phyloP scores from a whole-genome alignment of 2,329 filamentous ascomycete species.

The Diplodia intermedia region DNA sequence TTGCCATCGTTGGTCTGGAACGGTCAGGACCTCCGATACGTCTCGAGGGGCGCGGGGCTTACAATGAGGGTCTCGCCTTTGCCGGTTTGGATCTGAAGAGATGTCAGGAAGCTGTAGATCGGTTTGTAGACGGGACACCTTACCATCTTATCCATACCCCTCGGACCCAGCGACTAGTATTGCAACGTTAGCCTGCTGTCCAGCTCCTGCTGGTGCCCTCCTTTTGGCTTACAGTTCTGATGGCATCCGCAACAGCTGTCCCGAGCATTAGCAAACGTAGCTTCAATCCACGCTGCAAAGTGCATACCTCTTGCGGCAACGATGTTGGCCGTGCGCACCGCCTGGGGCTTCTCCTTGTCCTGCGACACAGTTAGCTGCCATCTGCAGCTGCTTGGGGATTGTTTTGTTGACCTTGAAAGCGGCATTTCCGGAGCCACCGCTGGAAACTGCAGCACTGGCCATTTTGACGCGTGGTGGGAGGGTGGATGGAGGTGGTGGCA shows the following conservation, averaged over 20 bases:
- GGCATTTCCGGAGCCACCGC: conserved; percentile 61
- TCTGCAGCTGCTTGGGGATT: conserved; percentile 36
- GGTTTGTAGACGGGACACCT: conserved; percentile 33
- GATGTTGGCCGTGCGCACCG: conserved; percentile 95
- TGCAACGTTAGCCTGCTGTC: conserved; percentile 21
- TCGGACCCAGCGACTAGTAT: conserved; percentile 79
- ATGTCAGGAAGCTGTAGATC: conserved; percentile 39
- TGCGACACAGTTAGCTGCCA: conserved; percentile 53
- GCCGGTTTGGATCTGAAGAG: conserved; percentile 78
- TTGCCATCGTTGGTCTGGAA: conserved; percentile 90
- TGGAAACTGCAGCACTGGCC: conserved; percentile 48
- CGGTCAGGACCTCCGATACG: conserved; percentile 38
- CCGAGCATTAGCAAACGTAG: conserved; percentile 37
- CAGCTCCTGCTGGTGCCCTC: neutral
- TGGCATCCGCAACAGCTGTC: conserved; percentile 92
- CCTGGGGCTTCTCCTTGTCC: conserved; percentile 98
- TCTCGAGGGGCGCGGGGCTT: conserved; percentile 38
- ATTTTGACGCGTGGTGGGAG: conserved; percentile 49
- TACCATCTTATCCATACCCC: conserved; percentile 98
- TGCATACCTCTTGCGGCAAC: conserved; percentile 89
- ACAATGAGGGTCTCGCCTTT: conserved; percentile 96
- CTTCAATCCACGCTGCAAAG: conserved; percentile 36
- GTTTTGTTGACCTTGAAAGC: conserved; percentile 66
- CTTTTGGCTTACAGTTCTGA: conserved; percentile 72
- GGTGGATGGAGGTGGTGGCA: conserved; percentile 29